These are phyloP conservation scores for Mycena galericulata DNA, from an alignment of 768 basidiomycete genomes.

Conservation along the genomic window DNA sequence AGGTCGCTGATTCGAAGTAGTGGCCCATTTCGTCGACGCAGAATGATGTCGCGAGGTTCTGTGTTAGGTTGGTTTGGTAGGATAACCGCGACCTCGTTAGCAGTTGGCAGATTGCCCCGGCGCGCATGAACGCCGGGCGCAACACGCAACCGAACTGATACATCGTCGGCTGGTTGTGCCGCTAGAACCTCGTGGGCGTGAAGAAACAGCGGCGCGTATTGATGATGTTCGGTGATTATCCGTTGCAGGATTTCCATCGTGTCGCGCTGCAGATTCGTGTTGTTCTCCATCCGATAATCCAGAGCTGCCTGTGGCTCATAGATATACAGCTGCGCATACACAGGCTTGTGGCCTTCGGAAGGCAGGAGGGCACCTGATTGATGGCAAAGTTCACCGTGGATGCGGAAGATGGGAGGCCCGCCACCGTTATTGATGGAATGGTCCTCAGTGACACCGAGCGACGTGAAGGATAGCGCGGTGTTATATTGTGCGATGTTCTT, in stretches of 20 bases:
- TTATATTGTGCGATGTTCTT: constrained; percentile 52
- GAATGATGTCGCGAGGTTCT: constrained; percentile 22
- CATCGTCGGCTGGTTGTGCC: constrained; percentile 33
- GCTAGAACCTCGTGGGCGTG: constrained; percentile 38
- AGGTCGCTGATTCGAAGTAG: constrained; percentile 43
- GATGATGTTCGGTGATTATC: constrained; percentile 20
- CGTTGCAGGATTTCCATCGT: constrained; percentile 36
- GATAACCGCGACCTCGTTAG: constrained; percentile 11
- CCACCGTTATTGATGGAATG: constrained; percentile 33
- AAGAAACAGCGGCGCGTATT: constrained; percentile 34
- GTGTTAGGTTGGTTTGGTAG: constrained; percentile 1
- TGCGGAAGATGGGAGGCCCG: constrained; percentile 44
- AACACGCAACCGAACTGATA: constrained; percentile 33
- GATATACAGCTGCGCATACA: constrained; percentile 56
- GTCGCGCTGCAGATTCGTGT: constrained; percentile 19
- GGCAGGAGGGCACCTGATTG: constrained; percentile 47
- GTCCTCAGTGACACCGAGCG: constrained; percentile 44
- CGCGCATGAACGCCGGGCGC: constrained; percentile 39
- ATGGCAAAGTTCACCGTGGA: constrained; percentile 49
- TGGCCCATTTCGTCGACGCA: constrained; percentile 30
- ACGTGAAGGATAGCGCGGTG: constrained; percentile 50
- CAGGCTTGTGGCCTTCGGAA: constrained; percentile 30
- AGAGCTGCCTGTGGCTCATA: constrained; percentile 46
- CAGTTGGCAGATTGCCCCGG: constrained; percentile 50
- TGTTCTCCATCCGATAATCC: constrained; percentile 26